Conservation (phyloP, 1,139 yeast species). For the Candida pseudoviswanathii region DNA sequence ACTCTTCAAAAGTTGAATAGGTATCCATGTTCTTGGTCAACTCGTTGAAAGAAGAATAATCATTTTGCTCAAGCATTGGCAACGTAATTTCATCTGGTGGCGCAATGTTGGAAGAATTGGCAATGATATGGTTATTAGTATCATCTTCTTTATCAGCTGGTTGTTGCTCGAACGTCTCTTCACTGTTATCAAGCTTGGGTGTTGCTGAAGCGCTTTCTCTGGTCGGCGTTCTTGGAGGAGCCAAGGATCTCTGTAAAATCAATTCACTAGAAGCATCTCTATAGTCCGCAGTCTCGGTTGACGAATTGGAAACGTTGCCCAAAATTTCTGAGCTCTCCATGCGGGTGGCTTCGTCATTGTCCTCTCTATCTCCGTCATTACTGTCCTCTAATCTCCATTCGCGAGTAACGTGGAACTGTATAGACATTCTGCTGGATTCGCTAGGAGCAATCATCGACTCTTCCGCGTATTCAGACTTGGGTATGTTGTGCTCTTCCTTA, state of each 20-base stretch:
- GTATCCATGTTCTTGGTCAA: conserved; percentile 29
- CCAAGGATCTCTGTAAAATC: conserved; percentile 19
- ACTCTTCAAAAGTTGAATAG: conserved; percentile 36
- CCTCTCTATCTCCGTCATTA: conserved; percentile 47
- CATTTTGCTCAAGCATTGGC: conserved; percentile 39
- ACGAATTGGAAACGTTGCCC: conserved; percentile 9
- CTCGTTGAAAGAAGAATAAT: conserved; percentile 41
- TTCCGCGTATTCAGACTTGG: conserved; percentile 1
- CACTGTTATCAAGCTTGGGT: conserved; percentile 17
- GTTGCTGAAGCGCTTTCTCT: conserved; percentile 21
- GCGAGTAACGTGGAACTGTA: conserved; percentile 38
- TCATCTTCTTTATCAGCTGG: conserved; percentile 13
- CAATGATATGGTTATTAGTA: conserved; percentile 23
- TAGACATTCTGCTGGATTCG: conserved; percentile 27
- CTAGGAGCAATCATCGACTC: conserved; percentile 13
- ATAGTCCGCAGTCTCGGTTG: conserved; percentile 24
- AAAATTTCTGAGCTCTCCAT: conserved; percentile 13
- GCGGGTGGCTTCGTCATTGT: conserved; percentile 31
- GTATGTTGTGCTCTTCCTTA: not conserved
- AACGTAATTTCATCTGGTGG: conserved; percentile 42
- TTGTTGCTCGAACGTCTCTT: conserved; percentile 4
- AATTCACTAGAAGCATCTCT: conserved; percentile 13
- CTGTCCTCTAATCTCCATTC: conserved; percentile 48
- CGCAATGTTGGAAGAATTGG: conserved; percentile 48
- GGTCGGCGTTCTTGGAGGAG: conserved; percentile 20